Base-by-base conservation (phyloP, 1,284 basidiomycete genomes). In the Sanguinoderma infundibulare region DNA sequence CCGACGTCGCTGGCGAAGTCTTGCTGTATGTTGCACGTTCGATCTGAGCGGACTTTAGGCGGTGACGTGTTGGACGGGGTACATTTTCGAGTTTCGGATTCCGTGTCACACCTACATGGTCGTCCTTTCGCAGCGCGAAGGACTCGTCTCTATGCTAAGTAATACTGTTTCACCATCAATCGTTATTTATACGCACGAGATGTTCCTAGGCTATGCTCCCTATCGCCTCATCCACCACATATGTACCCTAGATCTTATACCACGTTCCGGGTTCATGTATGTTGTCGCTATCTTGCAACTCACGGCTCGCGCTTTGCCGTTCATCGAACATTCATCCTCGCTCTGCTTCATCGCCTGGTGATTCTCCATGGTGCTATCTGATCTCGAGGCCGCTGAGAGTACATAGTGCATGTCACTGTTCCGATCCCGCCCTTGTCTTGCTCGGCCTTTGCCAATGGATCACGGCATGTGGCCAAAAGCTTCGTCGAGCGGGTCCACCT, bases 161-260 rank as follows among this genome's bases (percentile, higher is more conserved):
- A 32, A 30, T 49, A 20, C 15, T 47, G 22, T 47, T 28, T 28
- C 46, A 7, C 28, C 15, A 26, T 49, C 28, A 32, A 49, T n/a
- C 46, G 3, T 20, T 49, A 49, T 49, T 49, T 49, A 49, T 49
- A 9, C 17, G 46, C 46, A 49, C 46, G 26, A 26, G 14, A 35
- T 14, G 26, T 49, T 28, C 51, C 22, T 53, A 32, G 26, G 51
- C 51, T 26, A 39, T 36, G 35, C 22, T 28, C 51, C 15, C 40
- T 30, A 40, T 42, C 36, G 14, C 54, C 26, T 44, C 44, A 36
- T 49, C 42, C 54, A n/a, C 42, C 34, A 20, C 12, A 24, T 56
- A 47, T 49, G 55, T 56, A 56, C 46, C 55, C 44, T 56, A 56
- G 55, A 56, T 36, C 38, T 47, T 56, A 49, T 49, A 56, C 44